Evolutionary conservation across 1,284 basidiomycete species (phyloP).

Genomic region (Puccinia triticina): DNA sequence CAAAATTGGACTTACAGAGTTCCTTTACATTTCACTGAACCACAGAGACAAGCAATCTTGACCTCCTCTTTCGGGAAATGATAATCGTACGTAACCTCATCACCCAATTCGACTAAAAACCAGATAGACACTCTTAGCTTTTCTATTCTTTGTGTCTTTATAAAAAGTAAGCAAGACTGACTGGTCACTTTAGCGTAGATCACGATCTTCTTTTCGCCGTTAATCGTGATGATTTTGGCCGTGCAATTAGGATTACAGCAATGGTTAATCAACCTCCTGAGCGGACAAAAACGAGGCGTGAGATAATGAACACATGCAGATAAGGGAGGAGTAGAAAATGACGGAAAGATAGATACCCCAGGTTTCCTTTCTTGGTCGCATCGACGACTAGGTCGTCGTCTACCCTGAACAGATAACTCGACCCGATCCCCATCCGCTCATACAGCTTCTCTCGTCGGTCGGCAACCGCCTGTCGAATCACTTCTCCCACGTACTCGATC

Average conservation of each 20-base stretch:
- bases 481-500: slow-evolving; percentile 98
- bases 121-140: slow-evolving; percentile 60
- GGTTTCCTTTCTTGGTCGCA: slow-evolving; percentile 96
- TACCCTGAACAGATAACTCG: slow-evolving; percentile 63
- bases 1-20: slow-evolving; percentile 52
- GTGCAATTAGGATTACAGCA: slow-evolving; percentile 97
- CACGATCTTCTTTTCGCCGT: slow-evolving; percentile 97
- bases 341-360: slow-evolving; percentile 72
- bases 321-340: background rate
- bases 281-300: slow-evolving; percentile 10
- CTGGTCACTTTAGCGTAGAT: slow-evolving; percentile 96
- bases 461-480: slow-evolving; percentile 91
- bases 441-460: slow-evolving; percentile 96
- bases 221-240: slow-evolving; percentile 98
- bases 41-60: slow-evolving; percentile 62
- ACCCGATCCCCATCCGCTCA: slow-evolving; percentile 91
- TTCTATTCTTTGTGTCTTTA: background rate
- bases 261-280: slow-evolving; percentile 91
- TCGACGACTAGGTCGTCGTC: slow-evolving; percentile 71
- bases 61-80: slow-evolving; percentile 61
- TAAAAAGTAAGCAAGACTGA: slow-evolving; percentile 74
- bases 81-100: slow-evolving; percentile 60
- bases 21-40: slow-evolving; percentile 60
- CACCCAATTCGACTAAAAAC: slow-evolving; percentile 84
- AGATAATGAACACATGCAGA: background rate